Conservation (phyloP, 495 filamentous ascomycete species). For the Daldinia loculata region DNA sequence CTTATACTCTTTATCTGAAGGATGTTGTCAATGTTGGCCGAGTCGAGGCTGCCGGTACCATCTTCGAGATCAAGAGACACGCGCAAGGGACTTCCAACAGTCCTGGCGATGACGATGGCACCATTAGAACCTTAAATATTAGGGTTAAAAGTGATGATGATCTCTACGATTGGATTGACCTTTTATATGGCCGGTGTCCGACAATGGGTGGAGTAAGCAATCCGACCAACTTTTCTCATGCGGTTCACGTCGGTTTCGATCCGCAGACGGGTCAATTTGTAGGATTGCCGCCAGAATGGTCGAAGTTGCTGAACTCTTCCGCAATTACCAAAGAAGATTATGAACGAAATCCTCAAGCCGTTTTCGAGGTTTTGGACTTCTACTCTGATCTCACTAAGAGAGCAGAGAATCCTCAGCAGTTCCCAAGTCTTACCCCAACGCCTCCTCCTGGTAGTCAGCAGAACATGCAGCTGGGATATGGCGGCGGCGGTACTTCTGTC, state of each 20-base stretch:
- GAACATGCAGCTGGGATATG: constrained; percentile 75
- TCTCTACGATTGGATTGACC: constrained; percentile 97
- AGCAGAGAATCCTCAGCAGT: constrained; percentile 79
- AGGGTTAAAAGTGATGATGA: constrained; percentile 94
- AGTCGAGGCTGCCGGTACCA: constrained; percentile 84
- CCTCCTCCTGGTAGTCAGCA: constrained; percentile 63
- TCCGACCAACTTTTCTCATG: constrained; percentile 95
- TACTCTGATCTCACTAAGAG: constrained; percentile 95
- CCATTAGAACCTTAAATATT: constrained; percentile 81
- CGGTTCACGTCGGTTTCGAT: constrained; percentile 97
- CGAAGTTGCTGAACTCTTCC: constrained; percentile 90
- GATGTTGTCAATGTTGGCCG: constrained; percentile 86
- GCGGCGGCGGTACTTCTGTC: constrained; percentile 68
- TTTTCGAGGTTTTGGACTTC: constrained; percentile 96
- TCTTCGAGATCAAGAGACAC: constrained; percentile 89
- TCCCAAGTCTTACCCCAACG: constrained; percentile 74
- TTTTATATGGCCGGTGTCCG: constrained; percentile 93
- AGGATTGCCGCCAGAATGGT: constrained; percentile 94
- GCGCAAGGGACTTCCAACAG: constrained; percentile 68
- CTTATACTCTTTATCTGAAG: constrained; percentile 78
- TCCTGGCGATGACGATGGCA: constrained; percentile 73
- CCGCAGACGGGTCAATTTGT: constrained; percentile 91
- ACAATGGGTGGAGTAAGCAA: constrained; percentile 98
- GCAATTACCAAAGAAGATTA: constrained; percentile 98
- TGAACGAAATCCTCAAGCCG: constrained; percentile 96